Evolutionary conservation across 2,329 filamentous ascomycete genomes (phyloP).

Genomic region (Nigrospora oryzae): DNA sequence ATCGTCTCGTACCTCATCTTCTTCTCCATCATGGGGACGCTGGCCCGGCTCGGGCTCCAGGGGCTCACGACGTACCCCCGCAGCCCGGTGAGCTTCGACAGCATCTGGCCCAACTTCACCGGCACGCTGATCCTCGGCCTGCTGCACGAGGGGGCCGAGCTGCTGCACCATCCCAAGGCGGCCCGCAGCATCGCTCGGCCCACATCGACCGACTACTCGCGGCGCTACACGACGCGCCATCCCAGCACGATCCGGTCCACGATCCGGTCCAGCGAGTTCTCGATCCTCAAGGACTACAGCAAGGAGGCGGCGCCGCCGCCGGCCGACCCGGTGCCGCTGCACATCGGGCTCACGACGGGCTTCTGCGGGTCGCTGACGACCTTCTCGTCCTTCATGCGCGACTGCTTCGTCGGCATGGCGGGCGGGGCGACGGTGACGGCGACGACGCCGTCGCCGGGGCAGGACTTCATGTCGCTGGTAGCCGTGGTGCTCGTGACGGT

Average conservation of each 20-base stretch:
- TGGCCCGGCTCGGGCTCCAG: background rate
- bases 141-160: background rate
- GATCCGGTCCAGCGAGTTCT: no score
- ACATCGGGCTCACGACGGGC: background rate
- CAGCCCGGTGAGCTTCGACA: background rate
- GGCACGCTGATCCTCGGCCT: conserved; percentile 1
- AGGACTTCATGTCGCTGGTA: conserved; percentile 51
- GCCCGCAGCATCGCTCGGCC: background rate
- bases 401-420: background rate
- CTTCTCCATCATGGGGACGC: conserved; percentile 1
- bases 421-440: no score
- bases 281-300: no score
- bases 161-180: background rate
- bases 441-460: background rate
- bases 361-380: background rate
- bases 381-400: background rate
- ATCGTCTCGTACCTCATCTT: background rate
- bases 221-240: no score
- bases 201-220: no score
- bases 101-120: conserved; percentile 1
- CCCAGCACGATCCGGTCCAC: no score
- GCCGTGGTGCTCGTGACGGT: conserved; percentile 52
- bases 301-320: no score
- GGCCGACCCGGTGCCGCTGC: background rate
- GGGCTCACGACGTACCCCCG: background rate